Base-by-base conservation (phyloP, 1,139 yeast species). In the Geotrichum klebahnii region DNA sequence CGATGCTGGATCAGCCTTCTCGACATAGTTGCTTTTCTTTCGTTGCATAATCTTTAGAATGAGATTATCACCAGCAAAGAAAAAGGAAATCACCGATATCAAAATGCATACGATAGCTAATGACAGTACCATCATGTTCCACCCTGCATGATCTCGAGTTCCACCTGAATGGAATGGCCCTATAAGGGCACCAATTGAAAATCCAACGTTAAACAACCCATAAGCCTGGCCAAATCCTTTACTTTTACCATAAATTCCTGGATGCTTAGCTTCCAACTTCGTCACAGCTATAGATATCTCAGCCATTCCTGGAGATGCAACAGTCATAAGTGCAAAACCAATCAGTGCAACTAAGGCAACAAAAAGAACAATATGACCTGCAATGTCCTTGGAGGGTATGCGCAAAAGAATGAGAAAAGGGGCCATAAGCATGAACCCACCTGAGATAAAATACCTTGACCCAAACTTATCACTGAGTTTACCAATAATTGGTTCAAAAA, bases 171-270 rank as follows among this genome's bases (percentile, higher is more conserved):
- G 61, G 19, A 67, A 60, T 2, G 72, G 71, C 1, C 71, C 72
- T 44, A 66, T 53, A 22, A 68, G 53, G 3, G 63, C 53, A 1
- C 72, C 72, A 1, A 67, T 41, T 1, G 70, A 59, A 45, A 57
- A 68, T 3, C 66, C 67, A 17, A 67, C 61, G 42, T 68, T 68
- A 55, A 65, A 66, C 14, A 66, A 53, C 1, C 69, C 70, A 46
- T 66, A 68, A 1, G 65, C 69, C 45, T 67, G 69, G 4, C 69
- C 71, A 37, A 57, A 61, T 3, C 70, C 71, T 40, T 63, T 63
- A 5, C 67, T 65, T 10, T 55, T 52, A 4, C 71, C 71, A 38
- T 64, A 61, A 10, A 54, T 53, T 3, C 70, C 70, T 1, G 71
- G 71, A 5, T 51, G 46, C 39, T 53, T 42, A 1, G 54, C 45